Conservation (phyloP, 306 rosid species). For the Cicer cuneatum region DNA sequence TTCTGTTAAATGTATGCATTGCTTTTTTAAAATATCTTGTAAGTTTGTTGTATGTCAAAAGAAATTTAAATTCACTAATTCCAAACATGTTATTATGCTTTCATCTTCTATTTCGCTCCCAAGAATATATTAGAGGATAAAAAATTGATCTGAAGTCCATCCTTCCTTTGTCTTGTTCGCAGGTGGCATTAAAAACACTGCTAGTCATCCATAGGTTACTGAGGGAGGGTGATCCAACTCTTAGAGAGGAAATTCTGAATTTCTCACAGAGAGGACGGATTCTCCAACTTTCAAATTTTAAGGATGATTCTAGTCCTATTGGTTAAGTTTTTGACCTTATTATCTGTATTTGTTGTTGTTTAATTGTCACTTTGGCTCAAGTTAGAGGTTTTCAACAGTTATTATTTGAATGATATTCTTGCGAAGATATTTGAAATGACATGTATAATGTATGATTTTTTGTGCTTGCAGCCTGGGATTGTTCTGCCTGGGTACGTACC, state of each 20-base stretch:
- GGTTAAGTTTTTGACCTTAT: slow-evolving; percentile 58
- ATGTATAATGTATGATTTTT: slow-evolving; percentile 15
- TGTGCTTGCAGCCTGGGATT: slow-evolving; percentile 87
- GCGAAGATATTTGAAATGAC: background rate
- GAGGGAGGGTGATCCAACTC: slow-evolving; percentile 98
- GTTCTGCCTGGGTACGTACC: slow-evolving; percentile 99
- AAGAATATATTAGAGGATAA: background rate
- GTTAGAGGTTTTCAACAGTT: slow-evolving; percentile 33
- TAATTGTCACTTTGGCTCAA: slow-evolving; percentile 27
- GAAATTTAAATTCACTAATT: slow-evolving; percentile 24
- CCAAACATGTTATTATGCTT: background rate
- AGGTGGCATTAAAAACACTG: slow-evolving; percentile 95
- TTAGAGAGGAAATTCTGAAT: slow-evolving; percentile 91
- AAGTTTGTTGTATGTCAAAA: slow-evolving; percentile 26
- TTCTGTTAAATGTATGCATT: slow-evolving; percentile 11
- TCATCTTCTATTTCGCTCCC: background rate
- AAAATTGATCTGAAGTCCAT: background rate
- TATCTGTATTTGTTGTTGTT: slow-evolving; percentile 29
- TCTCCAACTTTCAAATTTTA: slow-evolving; percentile 95
- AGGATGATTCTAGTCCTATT: slow-evolving; percentile 97
- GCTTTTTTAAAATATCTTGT: background rate
- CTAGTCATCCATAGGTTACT: slow-evolving; percentile 89
- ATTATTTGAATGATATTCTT: slow-evolving; percentile 12
- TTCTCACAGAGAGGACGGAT: slow-evolving; percentile 83
- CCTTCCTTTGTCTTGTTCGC: slow-evolving; percentile 44